Evolutionary conservation across 306 rosid species (phyloP), one percentile per base, ranked within the genome.

Genomic region (Lupinus albus): DNA sequence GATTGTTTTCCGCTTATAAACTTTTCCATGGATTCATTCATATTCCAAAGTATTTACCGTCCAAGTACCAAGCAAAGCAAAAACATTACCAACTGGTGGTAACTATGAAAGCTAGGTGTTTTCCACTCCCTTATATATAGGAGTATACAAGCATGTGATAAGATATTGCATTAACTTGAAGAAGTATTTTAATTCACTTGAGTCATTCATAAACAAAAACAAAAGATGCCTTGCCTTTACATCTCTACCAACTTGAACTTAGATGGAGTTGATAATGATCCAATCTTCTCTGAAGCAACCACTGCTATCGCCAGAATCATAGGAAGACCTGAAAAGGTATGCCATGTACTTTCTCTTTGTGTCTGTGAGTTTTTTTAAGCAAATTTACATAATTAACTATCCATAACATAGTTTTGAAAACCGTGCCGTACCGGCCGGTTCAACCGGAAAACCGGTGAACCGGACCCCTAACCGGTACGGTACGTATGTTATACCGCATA

Each of bases 141-240:
- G 4, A 38, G 11, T 6, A 36, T 36, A 7, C 3, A 8, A 38
- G 11, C 9, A 38, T 0, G 9, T 38, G 61, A 10, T 56, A 32
- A 1, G 51, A 38, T 36, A 6, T 56, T 35, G 28, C 63, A 67
- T 5, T 12, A 28, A 45, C 39, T 64, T 13, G 20, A 8, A 36
- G 13, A 11, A 1, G 6, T 5, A 11, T 11, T 0, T 30, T 55
- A 11, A 25, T 39, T 54, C 38, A 11, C 12, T 7, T 55, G 21
- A 41, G 28, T 52, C 52, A 53, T 11, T 8, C n/a, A 61, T n/a
- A 61, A 52, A 60, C 11, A 18, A 13, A 68, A 17, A 13, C 0
- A 18, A 4, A 17, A 3, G 36, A 74, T 91, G 97, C 97, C 97
- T 73, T 88, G 95, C 75, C 89, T 91, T 50, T 91, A 91, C 79